phyloP scores from a whole-genome alignment of 176 grass and related monocot genomes.

The Aegilops umbellulata region DNA sequence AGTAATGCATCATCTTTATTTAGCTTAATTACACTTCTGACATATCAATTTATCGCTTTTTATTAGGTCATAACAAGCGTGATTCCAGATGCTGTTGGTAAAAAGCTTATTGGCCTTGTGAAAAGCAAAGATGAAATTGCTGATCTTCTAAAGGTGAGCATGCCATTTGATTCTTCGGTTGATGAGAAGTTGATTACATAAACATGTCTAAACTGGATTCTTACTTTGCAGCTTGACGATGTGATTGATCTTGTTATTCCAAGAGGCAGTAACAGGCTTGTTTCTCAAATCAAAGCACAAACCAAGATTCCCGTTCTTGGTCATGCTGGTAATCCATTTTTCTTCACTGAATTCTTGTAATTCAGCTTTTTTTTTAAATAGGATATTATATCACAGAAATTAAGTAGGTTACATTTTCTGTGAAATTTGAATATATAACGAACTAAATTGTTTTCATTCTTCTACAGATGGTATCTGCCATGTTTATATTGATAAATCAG shows the following conservation, averaged over 20 bases:
- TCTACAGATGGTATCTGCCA: conserved; percentile 94
- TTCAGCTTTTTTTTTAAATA: background rate
- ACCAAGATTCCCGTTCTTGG: conserved; percentile 97
- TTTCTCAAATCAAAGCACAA: conserved; percentile 88
- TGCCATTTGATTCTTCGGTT: conserved; percentile 16
- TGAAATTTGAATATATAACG: background rate
- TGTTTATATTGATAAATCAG: conserved; percentile 98
- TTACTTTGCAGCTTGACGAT: conserved; percentile 85
- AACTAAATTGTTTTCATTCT: conserved; percentile 9
- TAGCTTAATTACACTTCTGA: background rate
- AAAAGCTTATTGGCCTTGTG: conserved; percentile 91
- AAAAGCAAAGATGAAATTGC: conserved; percentile 90
- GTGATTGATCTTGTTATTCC: conserved; percentile 99
- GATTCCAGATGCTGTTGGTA: conserved; percentile 79
- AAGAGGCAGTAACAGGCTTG: conserved; percentile 88
- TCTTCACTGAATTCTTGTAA: no score
- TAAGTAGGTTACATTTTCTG: background rate
- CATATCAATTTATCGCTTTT: background rate
- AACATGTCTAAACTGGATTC: conserved; percentile 22
- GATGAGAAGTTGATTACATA: background rate
- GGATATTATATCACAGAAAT: background rate
- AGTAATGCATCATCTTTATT: background rate
- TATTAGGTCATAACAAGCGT: conserved; percentile 70
- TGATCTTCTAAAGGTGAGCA: conserved; percentile 77
- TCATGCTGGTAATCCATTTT: conserved; percentile 69